Base-by-base conservation (phyloP, 192 early-diverging fungal species). In the Coemansia nantahalensis region DNA sequence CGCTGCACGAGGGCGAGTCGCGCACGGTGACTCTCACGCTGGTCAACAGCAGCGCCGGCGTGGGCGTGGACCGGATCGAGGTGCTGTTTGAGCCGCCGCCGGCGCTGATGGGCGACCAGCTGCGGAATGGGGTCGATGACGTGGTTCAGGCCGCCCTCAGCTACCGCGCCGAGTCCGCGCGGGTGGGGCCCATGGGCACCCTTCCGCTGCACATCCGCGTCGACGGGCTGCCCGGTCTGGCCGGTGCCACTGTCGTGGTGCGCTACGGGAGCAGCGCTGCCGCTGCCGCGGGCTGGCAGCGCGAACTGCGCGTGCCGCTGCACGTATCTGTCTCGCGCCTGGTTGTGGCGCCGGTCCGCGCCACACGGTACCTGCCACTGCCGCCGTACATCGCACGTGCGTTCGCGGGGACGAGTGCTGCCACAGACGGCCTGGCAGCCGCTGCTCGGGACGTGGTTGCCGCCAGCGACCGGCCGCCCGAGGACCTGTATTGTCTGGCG, bases 1-100 rank as follows among this genome's bases (percentile, higher is more conserved):
- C 61, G 22, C 53, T 76, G 39, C 64, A 48, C 39, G 72, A 76
- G 41, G 72, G 72, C 39, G 72, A 76, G 22, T 45, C 47, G 14
- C 53, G 57, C 2, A 24, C 54, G 5, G 48, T 76, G 1, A 36
- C 21, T 7, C 51, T 76, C 1, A 43, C 44, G 16, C 44, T 76
- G 32, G 72, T 52, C 9, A 76, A 68, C 30, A 26, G 59, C 45
- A 62, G 67, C 17, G 11, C 14, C 1, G 4, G 30, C 17, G 65
- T 45, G 5, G 55, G 37, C 13, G 72, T 46, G 0, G 56, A 51
- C 32, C 31, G 37, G 31, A 21, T 76, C 17, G 52, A 37, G 12
- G 46, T 76, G 4, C 28, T 43, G 0, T 76, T 76, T 48, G 72
- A 68, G 56, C 65, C 71, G 18, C 44, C 59, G 23, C 28, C 23